Conservation (phyloP, 768 basidiomycete genomes). For the Agrocybe praecox region DNA sequence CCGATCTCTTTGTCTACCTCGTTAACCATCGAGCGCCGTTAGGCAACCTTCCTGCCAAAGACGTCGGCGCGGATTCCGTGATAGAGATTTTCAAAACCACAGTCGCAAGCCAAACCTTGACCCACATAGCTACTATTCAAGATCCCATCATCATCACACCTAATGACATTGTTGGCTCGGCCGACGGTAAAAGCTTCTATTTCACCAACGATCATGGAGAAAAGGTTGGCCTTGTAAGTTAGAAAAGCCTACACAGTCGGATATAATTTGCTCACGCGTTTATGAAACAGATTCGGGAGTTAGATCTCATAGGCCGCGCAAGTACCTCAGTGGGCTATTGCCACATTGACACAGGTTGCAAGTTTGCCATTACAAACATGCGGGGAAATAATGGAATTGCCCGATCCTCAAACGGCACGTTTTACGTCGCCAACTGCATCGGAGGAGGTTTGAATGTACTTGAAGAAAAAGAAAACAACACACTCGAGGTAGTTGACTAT, state of each 20-base stretch:
- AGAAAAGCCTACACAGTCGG: background rate
- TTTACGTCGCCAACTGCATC: constrained; percentile 58
- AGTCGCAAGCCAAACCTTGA: constrained; percentile 43
- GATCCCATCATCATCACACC: constrained; percentile 62
- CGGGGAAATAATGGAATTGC: constrained; percentile 65
- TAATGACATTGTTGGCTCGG: constrained; percentile 70
- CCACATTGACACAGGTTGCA: constrained; percentile 61
- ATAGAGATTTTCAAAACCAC: constrained; percentile 69
- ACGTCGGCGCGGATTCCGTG: constrained; percentile 69
- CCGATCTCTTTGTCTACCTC: constrained; percentile 63
- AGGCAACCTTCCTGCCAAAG: constrained; percentile 32
- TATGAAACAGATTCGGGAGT: constrained; percentile 21
- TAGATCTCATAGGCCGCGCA: constrained; percentile 35
- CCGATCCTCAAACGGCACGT: constrained; percentile 56
- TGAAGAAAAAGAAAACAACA: constrained; percentile 60
- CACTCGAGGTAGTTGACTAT: constrained; percentile 53
- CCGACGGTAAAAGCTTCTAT: constrained; percentile 65
- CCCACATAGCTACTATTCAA: constrained; percentile 59
- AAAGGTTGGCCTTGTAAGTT: constrained; percentile 57
- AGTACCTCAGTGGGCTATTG: constrained; percentile 66
- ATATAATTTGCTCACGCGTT: background rate
- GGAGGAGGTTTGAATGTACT: constrained; percentile 52
- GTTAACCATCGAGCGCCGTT: constrained; percentile 69
- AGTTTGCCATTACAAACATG: constrained; percentile 53
- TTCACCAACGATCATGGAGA: constrained; percentile 68